Percentiles rank a stretch among this genome's conserved stretches.
Conservation (phyloP, 140 eudicot species). For the Senecio squalidus region DNA sequence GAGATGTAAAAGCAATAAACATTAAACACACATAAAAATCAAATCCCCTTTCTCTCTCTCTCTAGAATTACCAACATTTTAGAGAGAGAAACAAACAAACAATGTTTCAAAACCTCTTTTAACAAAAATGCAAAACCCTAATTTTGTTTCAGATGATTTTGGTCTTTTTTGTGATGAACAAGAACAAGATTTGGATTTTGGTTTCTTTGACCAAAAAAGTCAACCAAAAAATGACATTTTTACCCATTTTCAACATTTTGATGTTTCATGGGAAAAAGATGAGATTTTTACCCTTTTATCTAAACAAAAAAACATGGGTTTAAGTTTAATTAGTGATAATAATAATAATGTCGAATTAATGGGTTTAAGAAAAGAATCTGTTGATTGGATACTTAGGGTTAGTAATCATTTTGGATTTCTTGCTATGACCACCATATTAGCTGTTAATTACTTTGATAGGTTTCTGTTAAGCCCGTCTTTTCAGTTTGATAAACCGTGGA, state of each 20-base stretch:
- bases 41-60: conserved; percentile 16
- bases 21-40: background rate
- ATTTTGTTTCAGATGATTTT: conserved; percentile 13
- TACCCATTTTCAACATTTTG: conserved; percentile 33
- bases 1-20: too few species aligned
- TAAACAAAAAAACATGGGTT: conserved; percentile 16
- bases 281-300: conserved; percentile 33
- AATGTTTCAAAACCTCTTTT: too few species aligned
- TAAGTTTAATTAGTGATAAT: background rate
- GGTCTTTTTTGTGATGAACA: conserved; percentile 28
- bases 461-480: conserved; percentile 45
- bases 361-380: conserved; percentile 44
- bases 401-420: conserved; percentile 48
- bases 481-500: conserved; percentile 47
- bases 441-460: conserved; percentile 79
- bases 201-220: conserved; percentile 1
- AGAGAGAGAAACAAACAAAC: conserved; percentile 27
- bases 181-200: conserved; percentile 24
- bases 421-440: conserved; percentile 56
- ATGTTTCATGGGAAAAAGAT: conserved; percentile 38
- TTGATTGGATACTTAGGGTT: conserved; percentile 79
- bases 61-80: conserved; percentile 13
- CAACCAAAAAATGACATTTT: conserved; percentile 18
- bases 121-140: too few species aligned
- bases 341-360: too few species aligned